Evolutionary conservation across 306 rosid species (phyloP), one percentile per base, ranked within the genome.

Genomic region (Heteromeles arbutifolia): DNA sequence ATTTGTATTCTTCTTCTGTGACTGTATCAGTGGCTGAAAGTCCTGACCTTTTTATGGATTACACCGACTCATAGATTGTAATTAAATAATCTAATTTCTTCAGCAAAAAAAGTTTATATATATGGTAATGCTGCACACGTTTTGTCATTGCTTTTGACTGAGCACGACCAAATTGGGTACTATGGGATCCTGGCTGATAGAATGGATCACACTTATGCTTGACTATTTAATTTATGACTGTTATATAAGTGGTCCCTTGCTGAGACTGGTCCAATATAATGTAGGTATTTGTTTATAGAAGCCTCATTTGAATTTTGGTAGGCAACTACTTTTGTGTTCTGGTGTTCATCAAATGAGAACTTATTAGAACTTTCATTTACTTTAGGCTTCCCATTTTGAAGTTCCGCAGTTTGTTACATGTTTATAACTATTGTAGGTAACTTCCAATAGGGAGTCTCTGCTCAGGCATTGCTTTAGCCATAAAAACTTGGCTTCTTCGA

Each of bases 371-470:
- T 37, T 34, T 41, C 44, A 0, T 56, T 54, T 11, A 34, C 56
- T 37, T 48, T 61, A 34, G 18, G 24, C 44, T 32, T 67, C 25
- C 25, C 26, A 32, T 58, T 41, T 54, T 66, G 39, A 61, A 58
- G 57, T 29, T 50, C 24, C 17, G 14, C 28, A 17, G 28, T 19
- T 70, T 75, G 68, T 77, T 17, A 54, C 65, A 39, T 63, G 78
- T 54, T 50, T 81, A 74, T 76, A 62, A 67, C 70, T 82, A 73
- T 39, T 66, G 80, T 89, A 95, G 97, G 76, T 90, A 80, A 89
- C 92, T 64, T 89, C 90, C 43, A 76, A 75, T 45, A 75, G 58
- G 86, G 96, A 88, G 65, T 87, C 89, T 83, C 70, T 95, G 68
- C 79, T 82, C 69, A 87, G 80, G 80, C 81, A 86, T 65, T 87